Conservation (phyloP, 106 monocot species). For the Cymbidium sinense region DNA sequence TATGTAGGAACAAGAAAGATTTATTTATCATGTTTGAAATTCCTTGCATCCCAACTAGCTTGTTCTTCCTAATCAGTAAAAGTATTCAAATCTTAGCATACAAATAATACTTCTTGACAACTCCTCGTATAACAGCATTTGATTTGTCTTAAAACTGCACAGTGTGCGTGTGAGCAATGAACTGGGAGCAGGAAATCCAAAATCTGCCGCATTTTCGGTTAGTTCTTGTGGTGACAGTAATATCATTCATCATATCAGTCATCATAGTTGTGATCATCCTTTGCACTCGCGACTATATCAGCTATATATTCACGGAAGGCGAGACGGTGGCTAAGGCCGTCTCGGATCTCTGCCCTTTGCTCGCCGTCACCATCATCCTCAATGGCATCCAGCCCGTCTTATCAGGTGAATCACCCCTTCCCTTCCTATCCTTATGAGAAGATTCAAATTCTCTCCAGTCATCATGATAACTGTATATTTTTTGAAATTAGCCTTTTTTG, state of each 20-base stretch:
- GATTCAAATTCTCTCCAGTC: not conserved
- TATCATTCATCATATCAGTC: conserved; percentile 37
- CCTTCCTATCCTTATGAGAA: not conserved
- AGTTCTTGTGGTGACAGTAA: conserved; percentile 56
- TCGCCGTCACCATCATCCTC: conserved; percentile 64
- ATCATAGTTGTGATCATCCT: conserved; percentile 35
- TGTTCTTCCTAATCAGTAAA: no score
- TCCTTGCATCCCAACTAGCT: no score
- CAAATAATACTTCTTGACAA: no score
- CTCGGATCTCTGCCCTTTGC: conserved; percentile 70
- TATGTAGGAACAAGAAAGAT: no score
- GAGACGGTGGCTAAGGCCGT: conserved; percentile 66
- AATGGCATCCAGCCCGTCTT: conserved; percentile 83
- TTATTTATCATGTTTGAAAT: no score
- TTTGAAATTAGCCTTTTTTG: no score
- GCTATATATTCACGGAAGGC: conserved; percentile 78
- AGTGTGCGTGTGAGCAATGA: conserved; percentile 96
- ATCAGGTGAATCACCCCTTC: conserved; percentile 39
- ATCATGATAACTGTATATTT: no score
- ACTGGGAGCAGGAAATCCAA: conserved; percentile 77
- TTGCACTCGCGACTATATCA: conserved; percentile 48
- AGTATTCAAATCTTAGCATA: no score
- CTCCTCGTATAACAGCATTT: no score
- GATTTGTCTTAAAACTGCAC: not conserved
- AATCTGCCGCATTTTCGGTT: conserved; percentile 73